Evolutionary conservation across 2,329 filamentous ascomycete genomes (phyloP).

Genomic region (Pseudogymnoascus sp.): DNA sequence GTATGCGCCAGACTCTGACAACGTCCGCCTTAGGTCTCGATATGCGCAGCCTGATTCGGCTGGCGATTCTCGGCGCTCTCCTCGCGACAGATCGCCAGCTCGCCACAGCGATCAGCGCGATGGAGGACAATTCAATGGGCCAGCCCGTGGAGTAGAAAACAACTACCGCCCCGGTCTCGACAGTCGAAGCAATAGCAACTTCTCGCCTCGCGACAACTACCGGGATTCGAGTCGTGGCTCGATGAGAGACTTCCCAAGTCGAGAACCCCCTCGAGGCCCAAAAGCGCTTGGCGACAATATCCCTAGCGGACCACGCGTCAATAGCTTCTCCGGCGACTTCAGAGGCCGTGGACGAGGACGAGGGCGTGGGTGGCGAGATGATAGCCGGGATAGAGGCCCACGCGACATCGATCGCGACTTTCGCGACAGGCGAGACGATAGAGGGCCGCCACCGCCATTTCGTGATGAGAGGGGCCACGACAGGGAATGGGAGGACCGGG

Average conservation of each 20-base stretch:
- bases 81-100: conserved; percentile 34
- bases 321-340: conserved; percentile 59
- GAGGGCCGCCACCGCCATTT: conserved; percentile 40
- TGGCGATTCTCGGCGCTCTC: conserved; percentile 32
- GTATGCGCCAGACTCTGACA: neutral
- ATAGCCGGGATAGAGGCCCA: conserved; percentile 55
- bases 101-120: conserved; percentile 26
- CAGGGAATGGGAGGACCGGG: conserved; percentile 40
- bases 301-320: conserved; percentile 57
- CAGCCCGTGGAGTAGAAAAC: conserved; percentile 17
- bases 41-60: conserved; percentile 30
- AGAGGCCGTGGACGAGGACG: conserved; percentile 50
- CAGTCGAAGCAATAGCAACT: conserved; percentile 40
- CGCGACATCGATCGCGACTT: conserved; percentile 39
- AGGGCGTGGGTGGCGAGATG: conserved; percentile 49
- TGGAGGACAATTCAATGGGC: conserved; percentile 24
- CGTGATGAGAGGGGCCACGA: conserved; percentile 55
- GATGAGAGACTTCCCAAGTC: conserved; percentile 36
- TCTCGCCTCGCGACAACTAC: conserved; percentile 52
- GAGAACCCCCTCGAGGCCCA: conserved; percentile 74
- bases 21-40: conserved; percentile 22
- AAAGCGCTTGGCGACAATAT: conserved; percentile 62
- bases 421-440: conserved; percentile 45
- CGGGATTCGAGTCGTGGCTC: conserved; percentile 38
- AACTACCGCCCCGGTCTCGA: conserved; percentile 19